phyloP scores from a whole-genome alignment of 2,329 filamentous ascomycete genomes.

The Pseudogymnoascus destructans region DNA sequence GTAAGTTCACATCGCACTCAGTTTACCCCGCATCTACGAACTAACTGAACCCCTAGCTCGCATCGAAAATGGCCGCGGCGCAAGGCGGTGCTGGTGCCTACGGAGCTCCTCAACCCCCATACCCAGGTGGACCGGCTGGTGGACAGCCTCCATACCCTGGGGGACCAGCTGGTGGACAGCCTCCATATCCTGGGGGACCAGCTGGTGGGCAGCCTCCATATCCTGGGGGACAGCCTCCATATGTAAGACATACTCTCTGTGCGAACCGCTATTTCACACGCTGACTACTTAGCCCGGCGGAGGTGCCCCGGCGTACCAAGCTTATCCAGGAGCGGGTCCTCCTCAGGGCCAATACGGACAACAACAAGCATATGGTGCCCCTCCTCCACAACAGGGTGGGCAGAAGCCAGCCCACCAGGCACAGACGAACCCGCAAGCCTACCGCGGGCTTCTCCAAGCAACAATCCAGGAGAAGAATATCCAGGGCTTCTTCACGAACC shows the following conservation, averaged over 20 bases:
- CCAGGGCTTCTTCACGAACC: constrained; percentile 10
- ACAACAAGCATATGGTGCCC: background rate
- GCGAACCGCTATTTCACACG: background rate
- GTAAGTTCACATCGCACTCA: background rate
- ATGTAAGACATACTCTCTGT: background rate
- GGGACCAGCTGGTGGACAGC: background rate
- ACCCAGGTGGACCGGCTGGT: background rate
- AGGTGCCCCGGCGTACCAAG: background rate
- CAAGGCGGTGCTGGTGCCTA: background rate
- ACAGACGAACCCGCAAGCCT: constrained; percentile 12
- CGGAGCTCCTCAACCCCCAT: background rate
- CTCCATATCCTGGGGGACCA: background rate
- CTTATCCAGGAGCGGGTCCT: background rate
- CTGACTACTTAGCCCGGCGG: constrained; percentile 2
- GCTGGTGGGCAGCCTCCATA: background rate
- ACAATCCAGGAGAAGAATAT: constrained; percentile 15
- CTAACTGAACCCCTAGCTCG: background rate
- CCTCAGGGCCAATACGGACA: constrained; percentile 6
- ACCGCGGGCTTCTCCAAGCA: constrained; percentile 13
- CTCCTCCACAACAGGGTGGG: constrained; percentile 11
- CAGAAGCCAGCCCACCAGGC: constrained; percentile 10
- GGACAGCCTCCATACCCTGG: background rate
- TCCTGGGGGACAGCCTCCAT: background rate
- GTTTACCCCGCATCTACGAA: background rate
- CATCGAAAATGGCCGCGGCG: constrained; percentile 7